Percentiles rank a stretch among this genome's conserved stretches.
phyloP scores from a whole-genome alignment of 1,284 basidiomycete genomes.

The Boletus semigastroideus region DNA sequence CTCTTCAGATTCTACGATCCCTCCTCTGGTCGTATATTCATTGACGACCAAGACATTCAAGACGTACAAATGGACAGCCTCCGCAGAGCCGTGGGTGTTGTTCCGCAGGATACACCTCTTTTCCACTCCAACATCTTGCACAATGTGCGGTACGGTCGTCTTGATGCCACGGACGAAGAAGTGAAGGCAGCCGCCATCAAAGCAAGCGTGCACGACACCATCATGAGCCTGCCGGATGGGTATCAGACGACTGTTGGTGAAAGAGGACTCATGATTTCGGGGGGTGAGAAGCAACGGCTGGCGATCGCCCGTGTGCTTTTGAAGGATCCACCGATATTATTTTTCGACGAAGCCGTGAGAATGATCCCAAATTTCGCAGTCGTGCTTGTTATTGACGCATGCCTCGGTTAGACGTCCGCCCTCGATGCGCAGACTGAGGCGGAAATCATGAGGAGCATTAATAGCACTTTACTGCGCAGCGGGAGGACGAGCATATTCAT shows the following conservation, averaged over 20 bases:
- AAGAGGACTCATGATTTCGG: conserved; percentile 95
- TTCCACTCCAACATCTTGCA: conserved; percentile 96
- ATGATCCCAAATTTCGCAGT: background rate
- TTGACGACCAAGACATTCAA: conserved; percentile 87
- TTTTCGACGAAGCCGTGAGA: conserved; percentile 96
- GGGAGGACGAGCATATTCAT: conserved; percentile 93
- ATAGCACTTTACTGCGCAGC: conserved; percentile 73
- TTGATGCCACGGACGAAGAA: conserved; percentile 87
- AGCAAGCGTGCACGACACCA: conserved; percentile 86
- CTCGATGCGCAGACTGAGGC: conserved; percentile 93
- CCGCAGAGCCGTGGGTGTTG: conserved; percentile 82
- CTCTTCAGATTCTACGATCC: conserved; percentile 96
- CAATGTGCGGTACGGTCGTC: conserved; percentile 92
- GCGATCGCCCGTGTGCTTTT: conserved; percentile 91
- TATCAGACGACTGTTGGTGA: conserved; percentile 94
- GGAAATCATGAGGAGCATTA: conserved; percentile 95
- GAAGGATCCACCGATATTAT: conserved; percentile 93
- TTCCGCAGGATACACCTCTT: conserved; percentile 96
- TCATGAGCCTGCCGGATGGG: conserved; percentile 79
- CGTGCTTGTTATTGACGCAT: conserved; percentile 2
- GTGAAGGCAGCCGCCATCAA: conserved; percentile 81
- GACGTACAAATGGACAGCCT: conserved; percentile 75
- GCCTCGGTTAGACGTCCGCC: conserved; percentile 74
- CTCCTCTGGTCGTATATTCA: conserved; percentile 72
- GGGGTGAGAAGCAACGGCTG: conserved; percentile 95